Evolutionary conservation across 2,329 filamentous ascomycete genomes (phyloP), one percentile per base, ranked within the genome.

Genomic region (Claviceps citrina): DNA sequence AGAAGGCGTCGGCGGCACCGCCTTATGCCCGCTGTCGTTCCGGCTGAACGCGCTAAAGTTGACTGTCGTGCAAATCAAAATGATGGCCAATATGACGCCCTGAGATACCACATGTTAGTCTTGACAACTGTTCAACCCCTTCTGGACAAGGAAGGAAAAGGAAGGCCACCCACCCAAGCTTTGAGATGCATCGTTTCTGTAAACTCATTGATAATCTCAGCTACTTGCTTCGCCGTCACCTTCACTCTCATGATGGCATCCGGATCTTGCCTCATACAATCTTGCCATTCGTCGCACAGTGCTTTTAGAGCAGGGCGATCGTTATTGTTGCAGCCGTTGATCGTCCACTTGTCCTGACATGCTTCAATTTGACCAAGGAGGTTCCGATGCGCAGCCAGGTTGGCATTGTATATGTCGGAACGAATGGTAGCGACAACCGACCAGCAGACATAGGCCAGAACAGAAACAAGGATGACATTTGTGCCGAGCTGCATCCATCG

Each of bases 151-250:
- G 2, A 15, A 10, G 6, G 5, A 8, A 12, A 30, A 7, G 10
- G 26, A 15, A 25, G 10, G 19, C 6, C 8, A 57, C 67, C 47
- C 59, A 74, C 71, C 62, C 70, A 71, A 8, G 71, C 69, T 60
- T 95, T 95, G 60, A 84, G 81, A 47, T 81, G 85, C 59, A 96
- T 87, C 5, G 84, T 78, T 51, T 93, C 85, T 4, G 93, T 79
- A 57, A 96, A 95, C 52, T 81, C 81, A 56, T 96, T 95, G 59
- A 96, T 80, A 31, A 98, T 93, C 54, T 85, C 77, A 1, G 89
- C 89, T 54, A 95, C 82, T 20, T 87, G 91, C 53, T 84, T 81
- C 5, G 85, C 87, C 15, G 81, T 84, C 30, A 94, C 76, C 51
- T 79, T 81, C 31, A 89, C 81, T 28, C 80, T 71, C 48, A 84